A percentile compares a stretch with the other conserved stretches of the same genome.
Evolutionary conservation across 2,329 filamentous ascomycete species (phyloP).

Genomic region (Arthrobotrys entomopaga): DNA sequence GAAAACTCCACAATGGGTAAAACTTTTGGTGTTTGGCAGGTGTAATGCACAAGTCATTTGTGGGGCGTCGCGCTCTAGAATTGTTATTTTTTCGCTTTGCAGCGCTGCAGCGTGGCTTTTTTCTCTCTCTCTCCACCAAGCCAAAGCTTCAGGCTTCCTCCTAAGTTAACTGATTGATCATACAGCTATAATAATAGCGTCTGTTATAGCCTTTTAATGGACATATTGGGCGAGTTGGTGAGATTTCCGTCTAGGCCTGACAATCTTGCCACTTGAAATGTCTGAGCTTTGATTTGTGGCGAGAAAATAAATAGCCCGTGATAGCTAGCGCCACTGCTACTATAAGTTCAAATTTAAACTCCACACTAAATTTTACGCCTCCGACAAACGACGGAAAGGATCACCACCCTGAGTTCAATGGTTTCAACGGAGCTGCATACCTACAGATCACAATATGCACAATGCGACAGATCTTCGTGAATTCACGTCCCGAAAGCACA

Average conservation of each 20-base stretch:
- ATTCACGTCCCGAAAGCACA: neutral
- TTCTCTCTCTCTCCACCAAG: no score
- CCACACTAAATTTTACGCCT: neutral
- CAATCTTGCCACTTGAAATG: constrained; percentile 10
- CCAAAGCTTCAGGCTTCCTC: no score
- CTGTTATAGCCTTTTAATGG: no score
- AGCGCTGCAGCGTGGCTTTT: neutral
- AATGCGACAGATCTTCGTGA: neutral
- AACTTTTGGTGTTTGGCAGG: constrained; percentile 1
- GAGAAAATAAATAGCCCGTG: constrained; percentile 9
- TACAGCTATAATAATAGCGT: no score
- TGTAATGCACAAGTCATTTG: constrained; percentile 2
- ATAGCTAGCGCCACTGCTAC: constrained; percentile 13
- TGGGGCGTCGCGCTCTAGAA: constrained; percentile 1
- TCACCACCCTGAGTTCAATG: neutral
- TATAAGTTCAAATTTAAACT: constrained; percentile 21
- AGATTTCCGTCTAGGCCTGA: constrained; percentile 5
- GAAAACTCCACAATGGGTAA: neutral
- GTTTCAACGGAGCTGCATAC: constrained; percentile 12
- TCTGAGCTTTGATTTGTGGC: constrained; percentile 15
- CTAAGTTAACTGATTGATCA: no score
- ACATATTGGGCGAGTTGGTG: no score
- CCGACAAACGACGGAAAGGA: constrained; percentile 5
- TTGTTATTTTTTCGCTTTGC: constrained; percentile 3
- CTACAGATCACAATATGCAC: neutral